Conservation (phyloP, 805 yeast species). For the Henningerozyma blattae region DNA sequence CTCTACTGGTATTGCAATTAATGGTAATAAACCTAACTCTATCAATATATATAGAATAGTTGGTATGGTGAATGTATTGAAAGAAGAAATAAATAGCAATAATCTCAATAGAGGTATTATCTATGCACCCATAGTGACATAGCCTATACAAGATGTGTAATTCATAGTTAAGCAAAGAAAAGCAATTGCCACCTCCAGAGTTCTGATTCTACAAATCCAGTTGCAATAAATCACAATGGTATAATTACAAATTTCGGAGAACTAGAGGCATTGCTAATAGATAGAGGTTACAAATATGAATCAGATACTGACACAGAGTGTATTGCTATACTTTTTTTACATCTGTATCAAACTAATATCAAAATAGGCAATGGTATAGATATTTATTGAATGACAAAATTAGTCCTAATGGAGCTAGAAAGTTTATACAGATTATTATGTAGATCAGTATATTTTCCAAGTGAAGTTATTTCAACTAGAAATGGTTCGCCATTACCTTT, state of each 20-base stretch:
- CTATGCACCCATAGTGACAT: constrained; percentile 87
- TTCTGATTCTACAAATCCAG: constrained; percentile 73
- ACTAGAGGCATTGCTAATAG: constrained; percentile 64
- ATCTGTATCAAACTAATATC: constrained; percentile 66
- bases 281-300: constrained; percentile 75
- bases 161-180: constrained; percentile 88
- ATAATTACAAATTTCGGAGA: constrained; percentile 93
- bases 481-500: constrained; percentile 95
- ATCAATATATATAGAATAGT: constrained; percentile 68
- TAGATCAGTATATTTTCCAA: constrained; percentile 84
- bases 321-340: constrained; percentile 90
- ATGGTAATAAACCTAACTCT: constrained; percentile 69
- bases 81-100: constrained; percentile 42
- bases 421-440: constrained; percentile 96
- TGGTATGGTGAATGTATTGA: constrained; percentile 83
- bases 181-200: constrained; percentile 93
- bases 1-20: constrained; percentile 92
- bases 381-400: constrained; percentile 84
- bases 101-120: constrained; percentile 47
- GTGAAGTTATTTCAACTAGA: constrained; percentile 93
- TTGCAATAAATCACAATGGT: constrained; percentile 94
- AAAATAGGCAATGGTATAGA: constrained; percentile 70
- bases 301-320: constrained; percentile 97
- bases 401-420: constrained; percentile 83
- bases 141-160: constrained; percentile 99